phyloP scores from a whole-genome alignment of 108 stramenopile genomes.

The Cylindrotheca fusiformis region DNA sequence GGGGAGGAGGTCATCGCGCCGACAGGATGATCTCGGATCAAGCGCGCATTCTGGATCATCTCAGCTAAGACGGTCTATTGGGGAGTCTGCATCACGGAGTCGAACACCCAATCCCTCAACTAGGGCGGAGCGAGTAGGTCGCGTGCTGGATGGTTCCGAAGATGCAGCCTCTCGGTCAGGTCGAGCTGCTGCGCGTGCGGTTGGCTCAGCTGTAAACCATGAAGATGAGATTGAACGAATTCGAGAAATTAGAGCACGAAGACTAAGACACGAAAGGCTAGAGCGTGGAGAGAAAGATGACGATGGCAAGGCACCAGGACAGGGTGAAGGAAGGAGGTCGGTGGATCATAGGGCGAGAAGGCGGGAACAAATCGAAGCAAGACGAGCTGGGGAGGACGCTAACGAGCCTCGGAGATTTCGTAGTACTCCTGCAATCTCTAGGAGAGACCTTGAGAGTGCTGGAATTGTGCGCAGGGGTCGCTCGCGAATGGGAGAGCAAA shows the following conservation, averaged over 20 bases:
- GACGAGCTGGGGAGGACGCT: neutral
- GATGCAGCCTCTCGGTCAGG: neutral
- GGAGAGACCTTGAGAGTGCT: conserved; percentile 16
- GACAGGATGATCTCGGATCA: neutral
- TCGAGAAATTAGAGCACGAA: conserved; percentile 27
- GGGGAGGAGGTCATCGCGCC: neutral
- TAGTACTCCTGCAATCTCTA: conserved; percentile 11
- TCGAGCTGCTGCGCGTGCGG: neutral
- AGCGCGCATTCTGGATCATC: neutral
- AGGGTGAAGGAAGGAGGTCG: neutral
- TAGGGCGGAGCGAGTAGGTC: neutral
- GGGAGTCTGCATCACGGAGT: neutral
- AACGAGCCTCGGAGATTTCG: neutral
- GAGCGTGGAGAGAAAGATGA: neutral
- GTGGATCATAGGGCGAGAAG: neutral
- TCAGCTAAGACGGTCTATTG: too few species aligned
- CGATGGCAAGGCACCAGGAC: neutral
- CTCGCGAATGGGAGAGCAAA: neutral
- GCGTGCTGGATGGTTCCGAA: neutral
- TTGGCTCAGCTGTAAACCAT: conserved; percentile 1
- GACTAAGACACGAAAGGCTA: conserved; percentile 18
- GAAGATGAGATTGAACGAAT: conserved; percentile 39
- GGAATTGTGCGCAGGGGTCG: conserved; percentile 15
- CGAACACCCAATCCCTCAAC: neutral
- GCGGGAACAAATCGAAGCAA: neutral